These are phyloP conservation scores for Gentiana macrophylla DNA, from an alignment of 257 asterid species.

Conservation along the genomic window DNA sequence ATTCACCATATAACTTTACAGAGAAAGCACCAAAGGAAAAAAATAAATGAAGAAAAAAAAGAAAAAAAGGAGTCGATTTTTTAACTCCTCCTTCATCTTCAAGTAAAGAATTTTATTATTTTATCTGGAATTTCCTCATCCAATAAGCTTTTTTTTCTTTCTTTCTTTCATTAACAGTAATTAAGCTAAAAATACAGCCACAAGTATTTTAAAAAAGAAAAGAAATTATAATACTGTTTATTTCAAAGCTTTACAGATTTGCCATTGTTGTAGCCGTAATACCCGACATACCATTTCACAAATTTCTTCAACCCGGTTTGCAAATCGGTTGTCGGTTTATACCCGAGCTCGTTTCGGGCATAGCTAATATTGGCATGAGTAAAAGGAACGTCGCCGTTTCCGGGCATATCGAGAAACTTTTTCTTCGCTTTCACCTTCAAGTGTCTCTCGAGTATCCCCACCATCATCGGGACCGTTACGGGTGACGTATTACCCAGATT, in stretches of 20 bases:
- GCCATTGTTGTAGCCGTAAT: conserved; percentile 52
- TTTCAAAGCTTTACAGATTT: conserved; percentile 36
- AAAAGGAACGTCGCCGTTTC: conserved; percentile 84
- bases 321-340: conserved; percentile 67
- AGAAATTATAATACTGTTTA: not conserved
- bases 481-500: conserved; percentile 75
- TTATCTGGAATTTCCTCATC: conserved; percentile 6
- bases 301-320: conserved; percentile 80
- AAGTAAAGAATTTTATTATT: conserved; percentile 21
- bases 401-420: conserved; percentile 55
- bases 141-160: not conserved
- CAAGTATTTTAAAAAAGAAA: conserved; percentile 3
- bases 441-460: conserved; percentile 50
- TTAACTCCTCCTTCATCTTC: conserved; percentile 21
- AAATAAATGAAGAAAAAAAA: conserved; percentile 9
- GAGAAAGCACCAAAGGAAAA: not conserved
- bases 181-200: conserved; percentile 10
- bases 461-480: conserved; percentile 81
- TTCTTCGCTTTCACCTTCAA: conserved; percentile 63
- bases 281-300: conserved; percentile 63
- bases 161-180: not conserved
- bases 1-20: conserved; percentile 18
- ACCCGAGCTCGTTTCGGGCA: conserved; percentile 62
- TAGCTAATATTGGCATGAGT: conserved; percentile 70
- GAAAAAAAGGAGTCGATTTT: conserved; percentile 14